phyloP scores from a whole-genome alignment of 192 early-diverging fungal genomes.

The Coemansia sp. region DNA sequence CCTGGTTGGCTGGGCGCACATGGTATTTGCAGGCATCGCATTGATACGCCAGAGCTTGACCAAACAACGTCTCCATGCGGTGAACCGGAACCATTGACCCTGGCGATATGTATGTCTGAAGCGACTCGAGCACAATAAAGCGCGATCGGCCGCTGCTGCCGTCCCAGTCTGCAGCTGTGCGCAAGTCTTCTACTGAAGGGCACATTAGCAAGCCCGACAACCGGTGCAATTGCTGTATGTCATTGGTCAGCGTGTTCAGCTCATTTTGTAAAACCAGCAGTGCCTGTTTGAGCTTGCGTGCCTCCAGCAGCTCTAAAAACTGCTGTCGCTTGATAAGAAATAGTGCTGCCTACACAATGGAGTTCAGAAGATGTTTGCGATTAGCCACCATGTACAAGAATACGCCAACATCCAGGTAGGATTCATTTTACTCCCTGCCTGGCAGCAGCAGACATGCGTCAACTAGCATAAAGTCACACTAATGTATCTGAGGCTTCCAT shows the following conservation, averaged over 20 bases:
- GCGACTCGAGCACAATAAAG: constrained; percentile 32
- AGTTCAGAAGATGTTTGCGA: neutral
- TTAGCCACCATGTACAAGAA: neutral
- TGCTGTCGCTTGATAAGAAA: constrained; percentile 88
- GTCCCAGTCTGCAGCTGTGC: constrained; percentile 73
- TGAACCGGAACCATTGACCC: constrained; percentile 83
- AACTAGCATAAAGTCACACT: neutral
- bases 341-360: constrained; percentile 35
- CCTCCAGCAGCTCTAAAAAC: constrained; percentile 85
- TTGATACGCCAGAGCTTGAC: constrained; percentile 78
- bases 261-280: constrained; percentile 78
- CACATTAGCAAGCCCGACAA: constrained; percentile 58
- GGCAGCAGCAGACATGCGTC: neutral
- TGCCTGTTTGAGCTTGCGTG: constrained; percentile 56
- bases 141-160: constrained; percentile 62
- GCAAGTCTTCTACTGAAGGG: constrained; percentile 61
- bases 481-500: neutral
- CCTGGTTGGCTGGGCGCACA: constrained; percentile 16
- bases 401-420: neutral
- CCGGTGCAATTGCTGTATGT: constrained; percentile 69
- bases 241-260: constrained; percentile 63
- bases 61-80: constrained; percentile 79
- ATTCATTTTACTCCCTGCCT: neutral
- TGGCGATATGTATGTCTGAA: constrained; percentile 70
- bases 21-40: constrained; percentile 82